Conservation (phyloP, 768 basidiomycete genomes). For the Suillus weaverae region DNA sequence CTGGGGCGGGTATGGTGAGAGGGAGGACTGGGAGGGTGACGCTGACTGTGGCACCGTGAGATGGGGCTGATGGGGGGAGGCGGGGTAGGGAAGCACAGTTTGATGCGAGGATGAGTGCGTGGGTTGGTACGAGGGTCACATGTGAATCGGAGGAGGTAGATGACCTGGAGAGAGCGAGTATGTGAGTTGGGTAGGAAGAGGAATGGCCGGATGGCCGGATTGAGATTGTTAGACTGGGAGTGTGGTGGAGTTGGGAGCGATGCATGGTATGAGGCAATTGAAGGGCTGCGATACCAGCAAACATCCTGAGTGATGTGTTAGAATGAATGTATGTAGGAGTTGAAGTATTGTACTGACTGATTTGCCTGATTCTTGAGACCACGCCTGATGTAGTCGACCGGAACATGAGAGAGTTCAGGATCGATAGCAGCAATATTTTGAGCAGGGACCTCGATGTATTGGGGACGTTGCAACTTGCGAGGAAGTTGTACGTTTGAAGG, state of each 20-base stretch:
- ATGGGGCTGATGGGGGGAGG: constrained; percentile 41
- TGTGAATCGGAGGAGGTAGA: constrained; percentile 31
- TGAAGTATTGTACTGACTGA: constrained; percentile 34
- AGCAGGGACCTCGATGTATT: constrained; percentile 54
- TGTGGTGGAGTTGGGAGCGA: constrained; percentile 33
- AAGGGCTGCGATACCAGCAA: constrained; percentile 45
- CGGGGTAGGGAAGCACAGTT: constrained; percentile 66
- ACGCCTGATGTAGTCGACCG: constrained; percentile 64
- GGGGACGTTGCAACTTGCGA: constrained; percentile 65
- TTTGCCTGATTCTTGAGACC: constrained; percentile 46
- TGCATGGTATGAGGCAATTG: constrained; percentile 37
- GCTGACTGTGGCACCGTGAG: constrained; percentile 34
- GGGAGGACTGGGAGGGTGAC: constrained; percentile 61
- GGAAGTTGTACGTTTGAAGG: constrained; percentile 60
- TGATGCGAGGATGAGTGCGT: constrained; percentile 67
- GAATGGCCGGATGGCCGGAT: constrained; percentile 27
- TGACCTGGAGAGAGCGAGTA: constrained; percentile 45
- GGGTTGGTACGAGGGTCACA: constrained; percentile 60
- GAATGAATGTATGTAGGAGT: constrained; percentile 16
- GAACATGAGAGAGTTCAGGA: constrained; percentile 48
- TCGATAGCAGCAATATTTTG: constrained; percentile 57
- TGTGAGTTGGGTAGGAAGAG: constrained; percentile 47
- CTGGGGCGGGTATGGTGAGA: constrained; percentile 61
- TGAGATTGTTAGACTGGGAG: constrained; percentile 30
- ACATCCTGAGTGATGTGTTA: constrained; percentile 40